These are phyloP conservation scores for Phytophthora vignae DNA, from an alignment of 352 stramenopile species.

Conservation along the genomic window DNA sequence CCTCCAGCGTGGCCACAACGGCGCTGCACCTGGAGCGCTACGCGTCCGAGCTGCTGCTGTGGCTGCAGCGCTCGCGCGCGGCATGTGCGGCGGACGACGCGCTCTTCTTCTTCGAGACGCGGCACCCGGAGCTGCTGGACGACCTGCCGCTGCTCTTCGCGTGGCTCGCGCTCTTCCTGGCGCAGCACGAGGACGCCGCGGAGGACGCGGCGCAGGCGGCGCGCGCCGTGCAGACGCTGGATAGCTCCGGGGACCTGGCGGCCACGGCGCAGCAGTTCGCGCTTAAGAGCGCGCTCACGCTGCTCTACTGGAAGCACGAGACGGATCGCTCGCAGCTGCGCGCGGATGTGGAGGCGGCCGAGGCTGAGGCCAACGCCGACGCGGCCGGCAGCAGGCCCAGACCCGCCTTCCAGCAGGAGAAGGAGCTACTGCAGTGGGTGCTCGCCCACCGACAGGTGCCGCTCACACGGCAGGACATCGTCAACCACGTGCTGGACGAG, in stretches of 20 bases:
- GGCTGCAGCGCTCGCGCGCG: conserved; percentile 48
- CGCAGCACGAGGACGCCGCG: conserved; percentile 36
- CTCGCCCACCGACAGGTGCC: conserved; percentile 46
- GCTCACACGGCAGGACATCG: conserved; percentile 71
- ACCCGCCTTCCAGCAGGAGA: conserved; percentile 34
- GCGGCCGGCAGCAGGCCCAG: conserved; percentile 5
- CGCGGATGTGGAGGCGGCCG: conserved; percentile 2
- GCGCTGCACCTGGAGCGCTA: conserved; percentile 53
- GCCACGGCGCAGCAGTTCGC: conserved; percentile 52
- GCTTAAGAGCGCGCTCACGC: conserved; percentile 65
- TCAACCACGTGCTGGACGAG: conserved; percentile 56
- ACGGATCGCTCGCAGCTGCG: conserved; percentile 30
- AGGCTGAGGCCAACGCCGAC: neutral
- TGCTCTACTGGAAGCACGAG: conserved; percentile 72
- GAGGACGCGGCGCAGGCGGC: conserved; percentile 21
- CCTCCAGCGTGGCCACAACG: conserved; percentile 26
- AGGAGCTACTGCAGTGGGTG: conserved; percentile 67
- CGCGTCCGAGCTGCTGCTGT: conserved; percentile 60
- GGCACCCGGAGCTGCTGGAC: conserved; percentile 64
- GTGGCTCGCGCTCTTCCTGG: conserved; percentile 70
- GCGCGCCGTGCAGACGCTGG: conserved; percentile 32
- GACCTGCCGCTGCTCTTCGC: conserved; percentile 56
- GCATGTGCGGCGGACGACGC: conserved; percentile 56
- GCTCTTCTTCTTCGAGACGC: conserved; percentile 72
- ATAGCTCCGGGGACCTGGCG: conserved; percentile 36